phyloP scores from a whole-genome alignment of 2,329 filamentous ascomycete species.

The Didymosphaeria variabile region DNA sequence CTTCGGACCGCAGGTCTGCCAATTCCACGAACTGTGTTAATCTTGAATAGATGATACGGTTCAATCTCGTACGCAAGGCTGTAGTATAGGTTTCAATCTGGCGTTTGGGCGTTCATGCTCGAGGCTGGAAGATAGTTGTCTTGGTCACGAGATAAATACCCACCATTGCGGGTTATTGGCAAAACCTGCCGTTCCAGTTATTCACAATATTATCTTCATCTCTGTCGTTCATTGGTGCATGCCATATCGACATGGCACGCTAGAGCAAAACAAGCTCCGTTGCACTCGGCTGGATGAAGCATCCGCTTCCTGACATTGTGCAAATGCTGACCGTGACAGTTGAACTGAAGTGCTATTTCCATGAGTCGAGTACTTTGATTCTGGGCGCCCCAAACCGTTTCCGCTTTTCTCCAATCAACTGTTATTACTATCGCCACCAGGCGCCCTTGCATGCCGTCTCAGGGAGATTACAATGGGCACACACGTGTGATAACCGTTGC shows the following conservation, averaged over 20 bases:
- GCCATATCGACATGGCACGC: not conserved
- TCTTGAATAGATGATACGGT: not conserved
- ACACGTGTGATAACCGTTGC: conserved; percentile 8
- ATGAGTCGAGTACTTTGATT: not conserved
- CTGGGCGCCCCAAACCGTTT: not conserved
- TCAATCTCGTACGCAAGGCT: not conserved
- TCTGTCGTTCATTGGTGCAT: not conserved
- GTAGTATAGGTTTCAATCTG: not conserved
- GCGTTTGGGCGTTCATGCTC: conserved; percentile 1
- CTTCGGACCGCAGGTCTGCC: not conserved
- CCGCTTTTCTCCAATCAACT: not conserved
- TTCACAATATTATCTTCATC: not conserved
- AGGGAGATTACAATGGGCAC: conserved; percentile 12
- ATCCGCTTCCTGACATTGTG: not conserved
- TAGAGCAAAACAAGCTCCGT: not conserved
- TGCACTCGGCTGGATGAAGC: not conserved
- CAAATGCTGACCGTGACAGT: not conserved
- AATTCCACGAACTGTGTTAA: not conserved
- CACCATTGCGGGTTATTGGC: conserved; percentile 1
- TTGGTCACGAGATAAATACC: conserved; percentile 1
- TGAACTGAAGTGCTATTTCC: conserved; percentile 1
- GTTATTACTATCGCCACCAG: not conserved
- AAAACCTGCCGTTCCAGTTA: not conserved
- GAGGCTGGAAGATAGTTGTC: conserved; percentile 1
- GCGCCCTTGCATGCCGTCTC: conserved; percentile 22